phyloP scores from a whole-genome alignment of 768 basidiomycete genomes.

The Pleurotus djamor region DNA sequence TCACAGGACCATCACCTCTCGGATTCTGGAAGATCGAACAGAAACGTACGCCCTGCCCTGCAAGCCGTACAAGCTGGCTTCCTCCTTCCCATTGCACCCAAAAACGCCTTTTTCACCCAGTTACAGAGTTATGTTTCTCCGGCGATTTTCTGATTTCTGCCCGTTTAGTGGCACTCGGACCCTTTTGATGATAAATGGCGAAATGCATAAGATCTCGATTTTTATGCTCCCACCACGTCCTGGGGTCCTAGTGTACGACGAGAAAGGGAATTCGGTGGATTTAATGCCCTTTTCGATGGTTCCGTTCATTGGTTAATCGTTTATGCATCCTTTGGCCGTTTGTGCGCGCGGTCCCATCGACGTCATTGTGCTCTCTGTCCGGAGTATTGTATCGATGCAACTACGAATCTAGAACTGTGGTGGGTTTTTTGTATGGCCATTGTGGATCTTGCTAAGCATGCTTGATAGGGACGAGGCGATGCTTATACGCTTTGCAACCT shows the following conservation, averaged over 20 bases:
- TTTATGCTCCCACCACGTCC: too few relatives aligned
- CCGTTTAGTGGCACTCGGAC: not conserved
- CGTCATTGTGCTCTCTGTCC: not conserved
- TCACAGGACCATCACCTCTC: not conserved
- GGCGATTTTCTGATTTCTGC: not conserved
- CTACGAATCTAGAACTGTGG: not conserved
- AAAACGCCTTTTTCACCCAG: not conserved
- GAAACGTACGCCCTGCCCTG: not conserved
- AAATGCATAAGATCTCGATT: not conserved
- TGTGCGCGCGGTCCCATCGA: not conserved
- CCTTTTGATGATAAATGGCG: not conserved
- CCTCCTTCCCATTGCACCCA: too few relatives aligned
- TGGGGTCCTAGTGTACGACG: conserved; percentile 2
- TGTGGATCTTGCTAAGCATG: not conserved
- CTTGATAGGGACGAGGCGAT: too few relatives aligned
- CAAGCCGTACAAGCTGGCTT: too few relatives aligned
- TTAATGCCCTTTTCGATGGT: not conserved
- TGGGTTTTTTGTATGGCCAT: not conserved
- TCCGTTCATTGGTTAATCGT: not conserved
- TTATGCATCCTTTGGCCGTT: not conserved
- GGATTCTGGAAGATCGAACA: not conserved
- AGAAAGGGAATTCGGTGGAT: not conserved
- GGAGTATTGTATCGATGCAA: not conserved
- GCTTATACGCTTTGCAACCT: too few relatives aligned
- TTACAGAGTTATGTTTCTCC: not conserved